These are phyloP conservation scores for Aspergillaceae sp. DNA, from an alignment of 2,329 filamentous ascomycete genomes.

Conservation along the genomic window DNA sequence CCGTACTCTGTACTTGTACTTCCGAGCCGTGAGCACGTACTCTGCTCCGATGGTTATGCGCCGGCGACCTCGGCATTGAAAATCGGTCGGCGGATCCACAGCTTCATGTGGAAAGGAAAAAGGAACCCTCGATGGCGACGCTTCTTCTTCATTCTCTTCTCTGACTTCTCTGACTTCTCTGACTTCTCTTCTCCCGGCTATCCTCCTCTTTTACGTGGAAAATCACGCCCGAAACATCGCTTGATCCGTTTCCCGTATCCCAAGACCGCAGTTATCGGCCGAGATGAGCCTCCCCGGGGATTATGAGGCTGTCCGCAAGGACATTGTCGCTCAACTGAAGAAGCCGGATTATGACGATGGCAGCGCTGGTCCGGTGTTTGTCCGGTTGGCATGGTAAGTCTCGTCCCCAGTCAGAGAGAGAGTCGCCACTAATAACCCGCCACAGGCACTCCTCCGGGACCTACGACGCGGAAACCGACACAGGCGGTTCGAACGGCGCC, in stretches of 20 bases:
- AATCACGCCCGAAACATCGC: neutral
- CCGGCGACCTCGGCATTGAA: constrained; percentile 21
- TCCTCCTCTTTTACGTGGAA: neutral
- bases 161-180: neutral
- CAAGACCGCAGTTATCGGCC: constrained; percentile 14
- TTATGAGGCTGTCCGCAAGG: constrained; percentile 45
- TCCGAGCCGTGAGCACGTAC: too few species aligned
- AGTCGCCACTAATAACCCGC: neutral
- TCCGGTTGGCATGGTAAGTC: constrained; percentile 53
- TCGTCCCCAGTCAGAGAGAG: neutral
- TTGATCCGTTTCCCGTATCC: too few species aligned
- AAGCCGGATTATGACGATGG: constrained; percentile 59
- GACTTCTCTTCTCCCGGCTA: constrained; percentile 1
- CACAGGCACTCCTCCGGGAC: constrained; percentile 54
- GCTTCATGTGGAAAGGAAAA: constrained; percentile 21
- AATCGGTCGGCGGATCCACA: constrained; percentile 24
- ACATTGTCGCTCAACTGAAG: constrained; percentile 46
- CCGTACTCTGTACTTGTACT: neutral
- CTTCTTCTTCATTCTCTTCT: constrained; percentile 4
- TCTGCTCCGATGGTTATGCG: too few species aligned
- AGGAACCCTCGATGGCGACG: constrained; percentile 2
- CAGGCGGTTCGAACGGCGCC: constrained; percentile 56
- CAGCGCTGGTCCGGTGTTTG: constrained; percentile 54
- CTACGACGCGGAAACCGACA: constrained; percentile 51
- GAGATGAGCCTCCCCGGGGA: constrained; percentile 31